These are phyloP conservation scores for Colletotrichum zoysiae DNA, from an alignment of 2,329 filamentous ascomycete species.

Conservation along the genomic window DNA sequence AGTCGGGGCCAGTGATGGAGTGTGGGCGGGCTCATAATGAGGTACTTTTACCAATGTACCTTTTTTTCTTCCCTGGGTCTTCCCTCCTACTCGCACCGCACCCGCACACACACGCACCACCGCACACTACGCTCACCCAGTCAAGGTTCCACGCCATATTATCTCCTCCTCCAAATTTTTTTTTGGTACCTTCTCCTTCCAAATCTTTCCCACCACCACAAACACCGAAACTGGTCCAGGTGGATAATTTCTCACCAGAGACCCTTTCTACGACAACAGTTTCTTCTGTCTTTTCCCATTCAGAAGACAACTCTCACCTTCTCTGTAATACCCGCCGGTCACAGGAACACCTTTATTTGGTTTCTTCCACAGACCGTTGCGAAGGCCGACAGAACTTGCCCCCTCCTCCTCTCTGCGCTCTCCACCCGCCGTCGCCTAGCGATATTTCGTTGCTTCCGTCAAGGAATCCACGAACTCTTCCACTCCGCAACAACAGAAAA, in stretches of 20 bases:
- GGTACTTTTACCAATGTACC: conserved; percentile 32
- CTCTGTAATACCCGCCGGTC: conserved; percentile 33
- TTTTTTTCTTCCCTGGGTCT: conserved; percentile 30
- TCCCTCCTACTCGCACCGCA: conserved; percentile 31
- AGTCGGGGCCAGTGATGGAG: conserved; percentile 2
- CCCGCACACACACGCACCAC: not conserved
- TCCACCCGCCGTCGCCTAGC: conserved; percentile 39
- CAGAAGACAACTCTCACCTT: conserved; percentile 45
- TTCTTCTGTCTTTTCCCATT: conserved; percentile 44
- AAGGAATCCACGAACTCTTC: conserved; percentile 34
- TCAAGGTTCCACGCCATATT: conserved; percentile 39
- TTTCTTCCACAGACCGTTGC: conserved; percentile 32
- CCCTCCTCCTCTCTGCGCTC: conserved; percentile 26
- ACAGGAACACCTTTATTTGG: conserved; percentile 35
- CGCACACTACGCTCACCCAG: conserved; percentile 7
- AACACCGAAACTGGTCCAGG: conserved; percentile 43
- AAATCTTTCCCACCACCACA: conserved; percentile 43
- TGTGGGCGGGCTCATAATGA: conserved; percentile 14
- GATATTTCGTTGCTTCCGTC: conserved; percentile 42
- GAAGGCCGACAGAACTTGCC: conserved; percentile 33
- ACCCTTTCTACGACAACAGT: conserved; percentile 40
- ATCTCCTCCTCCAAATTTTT: conserved; percentile 41
- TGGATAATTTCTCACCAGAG: conserved; percentile 42
- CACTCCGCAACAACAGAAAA: conserved; percentile 28
- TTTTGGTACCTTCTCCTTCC: conserved; percentile 35